Evolutionary conservation across 805 yeast genomes (phyloP), one percentile per base, ranked within the genome.

Genomic region (Sugiyamaella americana): DNA sequence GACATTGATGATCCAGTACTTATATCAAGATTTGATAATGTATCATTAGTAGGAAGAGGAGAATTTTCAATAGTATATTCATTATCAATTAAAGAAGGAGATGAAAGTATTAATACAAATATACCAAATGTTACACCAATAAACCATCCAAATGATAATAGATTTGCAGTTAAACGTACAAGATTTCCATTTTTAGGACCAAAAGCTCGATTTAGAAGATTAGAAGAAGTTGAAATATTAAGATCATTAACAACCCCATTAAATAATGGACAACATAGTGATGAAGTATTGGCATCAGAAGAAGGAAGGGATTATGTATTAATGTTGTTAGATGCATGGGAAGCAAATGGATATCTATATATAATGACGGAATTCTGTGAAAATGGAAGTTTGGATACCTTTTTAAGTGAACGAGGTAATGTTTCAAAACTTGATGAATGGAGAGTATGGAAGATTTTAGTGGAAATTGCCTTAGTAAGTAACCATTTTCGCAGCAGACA

Each of bases 361-460:
- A 87, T 93, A 34, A 86, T 88, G 93, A 87, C 96, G 2, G 97
- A 91, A 56, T 89, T 71, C 64, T 93, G 96, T 67, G 98, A 89
- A 59, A 93, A 89, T 61, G 98, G 98, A 1, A 85, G 93, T 19
- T 67, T 93, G 48, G 93, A 82, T 58, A 78, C 78, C 49, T 93
- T 91, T 59, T 65, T 93, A 44, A 74, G 80, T 26, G 94, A 85
- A 54, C 82, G 80, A 61, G 87, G 87, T 19, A 79, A 82, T 41
- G 74, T 81, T 36, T 77, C 86, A 24, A 81, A 82, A 56, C 72
- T 93, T 43, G 98, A 93, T 61, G 98, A 93, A 63, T 93, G 96
- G 84, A 76, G 98, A 56, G 89, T 91, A 36, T 93, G 98, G 98
- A 93, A 93, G 67, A 91, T 93, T 39, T 70, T 93, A 54, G 82